Percentiles rank a stretch among this genome's conserved stretches.
These are phyloP conservation scores for Coprinellus aureogranulatus DNA, from an alignment of 768 basidiomycete genomes.

Conservation along the genomic window DNA sequence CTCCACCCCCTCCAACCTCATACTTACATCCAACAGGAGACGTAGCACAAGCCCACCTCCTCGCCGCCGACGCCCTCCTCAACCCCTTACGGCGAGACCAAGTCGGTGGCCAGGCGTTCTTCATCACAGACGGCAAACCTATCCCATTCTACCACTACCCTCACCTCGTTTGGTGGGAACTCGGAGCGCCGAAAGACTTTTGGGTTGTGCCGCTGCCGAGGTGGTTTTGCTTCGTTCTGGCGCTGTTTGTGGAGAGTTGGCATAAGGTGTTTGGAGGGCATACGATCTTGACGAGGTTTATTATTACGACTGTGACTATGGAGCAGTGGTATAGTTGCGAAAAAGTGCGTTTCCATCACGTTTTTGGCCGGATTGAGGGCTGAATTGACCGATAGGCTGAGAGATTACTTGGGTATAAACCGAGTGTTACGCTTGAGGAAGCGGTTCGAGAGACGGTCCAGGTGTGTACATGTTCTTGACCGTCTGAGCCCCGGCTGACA, in stretches of 20 bases:
- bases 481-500: background rate
- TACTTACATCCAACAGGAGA: constrained; percentile 41
- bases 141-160: constrained; percentile 52
- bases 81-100: constrained; percentile 18
- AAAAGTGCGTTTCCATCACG: background rate
- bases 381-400: background rate
- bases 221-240: background rate
- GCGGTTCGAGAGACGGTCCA: background rate
- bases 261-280: background rate
- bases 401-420: background rate
- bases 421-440: background rate
- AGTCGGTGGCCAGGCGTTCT: constrained; percentile 55
- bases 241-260: background rate
- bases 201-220: background rate
- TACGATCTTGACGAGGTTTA: background rate
- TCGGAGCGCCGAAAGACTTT: background rate
- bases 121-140: constrained; percentile 58
- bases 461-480: background rate
- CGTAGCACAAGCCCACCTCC: constrained; percentile 75
- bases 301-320: background rate
- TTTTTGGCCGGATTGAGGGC: background rate
- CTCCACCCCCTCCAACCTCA: background rate
- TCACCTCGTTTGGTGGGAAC: background rate
- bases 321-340: background rate
- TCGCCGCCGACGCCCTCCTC: constrained; percentile 72